Base-by-base conservation (phyloP, 169 alveolate genomes). In the Plasmodium vinckei region DNA sequence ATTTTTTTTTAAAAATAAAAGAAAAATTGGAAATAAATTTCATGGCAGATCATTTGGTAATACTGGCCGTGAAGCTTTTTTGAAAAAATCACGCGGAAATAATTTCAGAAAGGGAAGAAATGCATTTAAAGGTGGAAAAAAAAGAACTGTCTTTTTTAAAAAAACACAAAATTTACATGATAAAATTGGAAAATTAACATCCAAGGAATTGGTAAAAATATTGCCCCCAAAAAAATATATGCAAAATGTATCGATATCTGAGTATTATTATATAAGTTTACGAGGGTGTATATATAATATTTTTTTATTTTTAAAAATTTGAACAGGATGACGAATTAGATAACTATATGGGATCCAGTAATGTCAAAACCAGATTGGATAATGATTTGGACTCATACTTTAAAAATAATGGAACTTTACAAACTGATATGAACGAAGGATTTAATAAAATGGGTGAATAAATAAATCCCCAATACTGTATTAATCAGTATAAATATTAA, bases 321-420 rank as follows among this genome's bases (percentile, higher is more conserved):
- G 7, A 33, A 39, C 61, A 77, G 89, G 89, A 77, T 12, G 89
- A 61, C 25, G 89, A 77, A 77, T 77, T 77, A 51, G 89, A 77
- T 49, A 65, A 47, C 17, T 77, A 77, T 44, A 77, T 77, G 89
- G 89, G 89, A 49, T 61, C 89, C 17, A 77, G 77, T 53, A 77
- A 77, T 64, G 77, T 77, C 21, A 77, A 77, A 60, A 46, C 89
- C 6, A 47, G 89, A 61, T 53, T 77, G 46, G 89, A 77, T 60
- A 77, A 77, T 54, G 89, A 77, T 42, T 64, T 77, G 65, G 89
- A 77, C 7, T 77, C 89, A 47, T 77, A 77, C 72, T 77, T 77
- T 64, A 77, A 77, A 49, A 77, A 77, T 39, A 77, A 64, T 60
- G 69, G 46, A 63, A 21, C 21, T 15, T 21, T 61, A 56, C 79